Conservation (phyloP, 805 yeast genomes). For the Sugiyamaella lignohabitans region DNA sequence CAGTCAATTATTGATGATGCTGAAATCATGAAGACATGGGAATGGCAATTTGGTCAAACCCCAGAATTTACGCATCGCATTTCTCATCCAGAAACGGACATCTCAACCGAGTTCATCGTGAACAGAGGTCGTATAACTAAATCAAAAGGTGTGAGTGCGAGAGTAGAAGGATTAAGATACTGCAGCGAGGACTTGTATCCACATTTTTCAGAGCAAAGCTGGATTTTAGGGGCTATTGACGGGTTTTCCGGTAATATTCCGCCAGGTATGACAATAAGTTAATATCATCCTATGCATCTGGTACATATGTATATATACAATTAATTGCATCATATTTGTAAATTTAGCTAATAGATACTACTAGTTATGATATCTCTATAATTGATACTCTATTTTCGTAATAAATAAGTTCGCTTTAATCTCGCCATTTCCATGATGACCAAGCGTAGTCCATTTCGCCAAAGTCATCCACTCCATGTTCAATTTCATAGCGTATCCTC, state of each 20-base stretch:
- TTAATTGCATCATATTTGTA: background rate
- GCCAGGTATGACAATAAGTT: background rate
- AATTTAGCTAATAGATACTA: background rate
- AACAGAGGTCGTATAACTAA: constrained; percentile 40
- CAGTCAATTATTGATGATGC: constrained; percentile 20
- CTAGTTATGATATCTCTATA: background rate
- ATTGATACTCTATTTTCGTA: background rate
- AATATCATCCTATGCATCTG: background rate
- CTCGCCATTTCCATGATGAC: constrained; percentile 12
- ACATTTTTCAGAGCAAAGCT: background rate
- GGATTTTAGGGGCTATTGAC: constrained; percentile 8
- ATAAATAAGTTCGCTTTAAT: background rate
- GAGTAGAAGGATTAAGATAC: constrained; percentile 20
- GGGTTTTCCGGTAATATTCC: background rate
- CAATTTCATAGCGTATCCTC: constrained; percentile 38
- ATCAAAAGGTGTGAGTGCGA: constrained; percentile 11
- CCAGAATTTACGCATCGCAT: constrained; percentile 62
- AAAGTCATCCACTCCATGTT: constrained; percentile 78
- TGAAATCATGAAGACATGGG: constrained; percentile 47
- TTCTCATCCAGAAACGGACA: constrained; percentile 30
- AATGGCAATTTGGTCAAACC: constrained; percentile 71
- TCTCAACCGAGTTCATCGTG: constrained; percentile 39
- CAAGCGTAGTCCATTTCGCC: constrained; percentile 54
- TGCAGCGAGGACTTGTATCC: constrained; percentile 1
- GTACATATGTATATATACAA: background rate